Evolutionary conservation across 345 rosid genomes (phyloP), one percentile per base, ranked within the genome.

Genomic region (Cardamine occulta): DNA sequence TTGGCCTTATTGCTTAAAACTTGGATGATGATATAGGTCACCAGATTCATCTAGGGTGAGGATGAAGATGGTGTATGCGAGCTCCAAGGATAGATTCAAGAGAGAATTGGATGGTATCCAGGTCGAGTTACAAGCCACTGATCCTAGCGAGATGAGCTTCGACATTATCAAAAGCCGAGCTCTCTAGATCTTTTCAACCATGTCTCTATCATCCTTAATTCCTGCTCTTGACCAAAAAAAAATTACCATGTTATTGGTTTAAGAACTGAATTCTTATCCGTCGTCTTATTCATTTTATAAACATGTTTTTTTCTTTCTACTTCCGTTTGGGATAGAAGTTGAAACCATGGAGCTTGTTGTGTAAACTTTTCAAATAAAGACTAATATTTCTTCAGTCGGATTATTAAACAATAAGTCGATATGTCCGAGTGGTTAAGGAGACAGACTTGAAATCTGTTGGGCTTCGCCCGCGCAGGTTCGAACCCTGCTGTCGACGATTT

Each of bases 391-490:
- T 1, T 31, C 1, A 0, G 1, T 31, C 7, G 13, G 2, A 0
- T 4, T 0, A 0, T 0, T 0, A 4, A 5, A 0, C 51, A 71
- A 21, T 1, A 26, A 39, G 94, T 91, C 94, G 91, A 88, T 91
- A 91, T 91, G 97, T 91, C 96, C 91, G 95, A 91, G 96, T 90
- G 96, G 93, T 91, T 86, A 94, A 91, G 97, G 96, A 91, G 97
- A 85, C 88, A 88, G 93, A 90, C 93, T 88, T 88, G 93, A 91
- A 89, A 89, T 91, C 89, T 88, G 86, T 88, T 88, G 89, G 90
- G 89, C 84, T 83, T 13, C 73, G 91, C 90, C 88, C 87, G 86
- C 91, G 89, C 89, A 86, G 87, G 87, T 88, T 91, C 91, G 90
- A 89, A 88, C 85, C 93, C 91, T 84, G 87, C 88, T 87, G 91